Conservation (phyloP, 345 rosid species). For the Luvunga scandens region DNA sequence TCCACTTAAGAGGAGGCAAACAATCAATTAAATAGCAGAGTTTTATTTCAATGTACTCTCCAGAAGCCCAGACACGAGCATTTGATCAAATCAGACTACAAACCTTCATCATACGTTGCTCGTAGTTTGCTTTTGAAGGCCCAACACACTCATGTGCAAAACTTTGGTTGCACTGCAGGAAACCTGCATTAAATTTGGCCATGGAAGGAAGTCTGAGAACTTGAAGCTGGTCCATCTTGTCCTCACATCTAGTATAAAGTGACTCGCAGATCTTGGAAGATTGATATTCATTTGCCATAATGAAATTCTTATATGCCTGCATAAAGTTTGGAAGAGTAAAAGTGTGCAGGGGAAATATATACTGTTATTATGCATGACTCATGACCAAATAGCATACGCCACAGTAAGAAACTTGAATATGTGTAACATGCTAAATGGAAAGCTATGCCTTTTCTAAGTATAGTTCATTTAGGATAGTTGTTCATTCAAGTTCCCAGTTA, state of each 20-base stretch:
- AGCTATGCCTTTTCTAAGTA: not conserved
- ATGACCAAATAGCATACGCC: not conserved
- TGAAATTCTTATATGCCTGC: conserved; percentile 66
- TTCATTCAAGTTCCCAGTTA: not conserved
- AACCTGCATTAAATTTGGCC: conserved; percentile 98
- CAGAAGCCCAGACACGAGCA: not conserved
- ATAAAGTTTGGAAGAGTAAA: conserved; percentile 24
- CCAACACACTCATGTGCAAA: conserved; percentile 85
- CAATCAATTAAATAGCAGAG: not conserved
- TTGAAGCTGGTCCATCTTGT: conserved; percentile 97
- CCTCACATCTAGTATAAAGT: conserved; percentile 80
- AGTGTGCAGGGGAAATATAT: conserved; percentile 11
- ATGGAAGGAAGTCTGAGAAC: conserved; percentile 96
- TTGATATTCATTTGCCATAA: conserved; percentile 70
- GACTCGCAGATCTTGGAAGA: conserved; percentile 91
- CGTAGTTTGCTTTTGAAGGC: conserved; percentile 79
- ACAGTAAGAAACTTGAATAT: not conserved
- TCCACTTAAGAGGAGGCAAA: not conserved
- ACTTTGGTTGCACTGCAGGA: conserved; percentile 83
- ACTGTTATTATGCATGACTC: not conserved
- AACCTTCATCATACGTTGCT: conserved; percentile 89
- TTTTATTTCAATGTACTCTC: not conserved
- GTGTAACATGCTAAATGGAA: not conserved
- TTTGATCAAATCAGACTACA: not conserved
- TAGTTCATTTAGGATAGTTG: not conserved